Conservation (phyloP, 164 flowering plant genomes). For the Stephania japonica region DNA sequence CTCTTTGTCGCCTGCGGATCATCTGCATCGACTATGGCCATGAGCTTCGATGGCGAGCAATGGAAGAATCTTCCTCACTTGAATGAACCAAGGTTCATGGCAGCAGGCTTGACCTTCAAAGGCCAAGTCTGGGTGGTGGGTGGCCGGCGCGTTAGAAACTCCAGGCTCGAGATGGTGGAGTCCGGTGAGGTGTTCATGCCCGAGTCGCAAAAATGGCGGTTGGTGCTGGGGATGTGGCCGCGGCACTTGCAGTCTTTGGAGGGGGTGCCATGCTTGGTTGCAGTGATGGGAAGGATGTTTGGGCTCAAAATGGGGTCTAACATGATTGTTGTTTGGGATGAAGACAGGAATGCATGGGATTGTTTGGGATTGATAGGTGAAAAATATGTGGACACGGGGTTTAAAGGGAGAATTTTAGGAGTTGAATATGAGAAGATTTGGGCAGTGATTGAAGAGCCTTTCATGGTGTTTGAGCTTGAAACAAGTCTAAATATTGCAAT, state of each 20-base stretch:
- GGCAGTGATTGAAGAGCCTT: conserved; percentile 7
- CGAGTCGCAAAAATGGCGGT: not conserved
- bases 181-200: conserved; percentile 4
- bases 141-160: not conserved
- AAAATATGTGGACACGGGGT: conserved; percentile 3
- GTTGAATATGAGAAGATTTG: conserved; percentile 1
- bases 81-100: conserved; percentile 10
- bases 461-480: conserved; percentile 10
- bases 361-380: conserved; percentile 3
- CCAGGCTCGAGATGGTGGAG: not conserved
- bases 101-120: not conserved
- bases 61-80: not conserved
- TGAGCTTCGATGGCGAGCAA: conserved; percentile 3
- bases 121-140: conserved; percentile 9
- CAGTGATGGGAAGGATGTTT: conserved; percentile 2
- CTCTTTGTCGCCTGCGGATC: conserved; percentile 4
- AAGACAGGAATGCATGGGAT: conserved; percentile 8
- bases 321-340: conserved; percentile 9
- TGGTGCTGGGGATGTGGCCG: conserved; percentile 6
- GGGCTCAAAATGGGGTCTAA: conserved; percentile 10
- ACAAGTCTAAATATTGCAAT: not conserved
- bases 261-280: conserved; percentile 9
- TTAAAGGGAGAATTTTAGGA: conserved; percentile 10
- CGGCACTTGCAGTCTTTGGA: conserved; percentile 5
- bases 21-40: not conserved